These are phyloP conservation scores for Aspergillus unguis DNA, from an alignment of 2,329 filamentous ascomycete species.

Conservation along the genomic window DNA sequence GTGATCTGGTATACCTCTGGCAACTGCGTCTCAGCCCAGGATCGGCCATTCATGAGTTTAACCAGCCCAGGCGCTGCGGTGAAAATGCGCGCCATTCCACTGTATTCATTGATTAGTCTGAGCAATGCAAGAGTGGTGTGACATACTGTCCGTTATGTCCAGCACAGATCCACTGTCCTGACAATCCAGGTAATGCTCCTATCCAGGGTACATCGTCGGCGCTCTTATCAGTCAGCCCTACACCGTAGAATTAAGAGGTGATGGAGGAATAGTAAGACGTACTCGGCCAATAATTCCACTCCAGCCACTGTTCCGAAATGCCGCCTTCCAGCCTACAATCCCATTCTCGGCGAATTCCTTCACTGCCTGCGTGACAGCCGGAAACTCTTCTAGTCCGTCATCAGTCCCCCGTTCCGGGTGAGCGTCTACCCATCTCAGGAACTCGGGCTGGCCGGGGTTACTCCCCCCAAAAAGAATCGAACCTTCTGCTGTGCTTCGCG, in stretches of 20 bases:
- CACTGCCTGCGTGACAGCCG: background rate
- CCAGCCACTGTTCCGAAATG: background rate
- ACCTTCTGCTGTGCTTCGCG: background rate
- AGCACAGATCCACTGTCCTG: slow-evolving; percentile 7
- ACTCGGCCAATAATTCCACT: slow-evolving; percentile 1
- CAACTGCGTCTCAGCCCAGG: slow-evolving; percentile 1
- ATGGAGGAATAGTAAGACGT: background rate
- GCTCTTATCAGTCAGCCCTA: background rate
- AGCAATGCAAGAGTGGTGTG: no score
- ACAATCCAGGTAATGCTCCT: slow-evolving; percentile 1
- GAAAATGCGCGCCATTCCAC: slow-evolving; percentile 7
- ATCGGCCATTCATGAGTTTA: background rate
- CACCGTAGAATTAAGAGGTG: background rate
- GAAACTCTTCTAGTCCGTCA: background rate
- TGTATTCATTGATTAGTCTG: background rate
- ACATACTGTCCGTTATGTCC: slow-evolving; percentile 9
- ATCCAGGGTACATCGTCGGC: slow-evolving; percentile 2
- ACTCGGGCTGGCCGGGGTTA: background rate
- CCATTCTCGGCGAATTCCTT: background rate
- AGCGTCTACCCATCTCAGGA: background rate
- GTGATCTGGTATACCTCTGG: slow-evolving; percentile 1
- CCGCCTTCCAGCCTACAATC: background rate
- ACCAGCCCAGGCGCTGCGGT: slow-evolving; percentile 3
- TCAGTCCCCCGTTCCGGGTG: slow-evolving; percentile 1
- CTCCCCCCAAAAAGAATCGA: slow-evolving; percentile 1